These are phyloP conservation scores for Hypoxylon sp. DNA, from an alignment of 2,329 filamentous ascomycete genomes.

Conservation along the genomic window DNA sequence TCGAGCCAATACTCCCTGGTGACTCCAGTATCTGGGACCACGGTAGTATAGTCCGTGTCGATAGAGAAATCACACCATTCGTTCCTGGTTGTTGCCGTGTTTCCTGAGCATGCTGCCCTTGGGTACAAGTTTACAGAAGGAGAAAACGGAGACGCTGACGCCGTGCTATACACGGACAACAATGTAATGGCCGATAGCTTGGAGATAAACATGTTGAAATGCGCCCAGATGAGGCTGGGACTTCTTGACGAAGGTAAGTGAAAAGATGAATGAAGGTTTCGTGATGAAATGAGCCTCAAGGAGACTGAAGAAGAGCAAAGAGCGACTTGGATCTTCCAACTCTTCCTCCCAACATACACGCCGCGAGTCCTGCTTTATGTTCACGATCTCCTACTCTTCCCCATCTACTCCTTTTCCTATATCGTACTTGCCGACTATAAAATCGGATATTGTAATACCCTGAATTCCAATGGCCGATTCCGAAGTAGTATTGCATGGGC, in stretches of 20 bases:
- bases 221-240: slow-evolving; percentile 14
- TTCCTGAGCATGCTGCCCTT: slow-evolving; percentile 47
- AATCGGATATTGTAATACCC: slow-evolving; percentile 19
- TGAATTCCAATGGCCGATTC: slow-evolving; percentile 17
- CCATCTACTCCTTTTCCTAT: slow-evolving; percentile 2
- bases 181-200: slow-evolving; percentile 36
- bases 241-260: neutral
- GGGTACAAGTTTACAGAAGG: slow-evolving; percentile 34
- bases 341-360: slow-evolving; percentile 9
- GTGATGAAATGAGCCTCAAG: slow-evolving; percentile 6
- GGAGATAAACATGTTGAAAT: slow-evolving; percentile 35
- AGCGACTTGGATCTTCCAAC: slow-evolving; percentile 23
- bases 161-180: slow-evolving; percentile 29
- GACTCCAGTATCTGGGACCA: slow-evolving; percentile 58
- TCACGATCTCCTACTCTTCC: slow-evolving; percentile 8
- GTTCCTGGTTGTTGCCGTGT: slow-evolving; percentile 50
- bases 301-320: slow-evolving; percentile 33
- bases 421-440: slow-evolving; percentile 30
- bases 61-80: slow-evolving; percentile 61
- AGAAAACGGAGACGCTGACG: slow-evolving; percentile 38
- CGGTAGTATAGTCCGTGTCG: slow-evolving; percentile 56
- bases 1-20: slow-evolving; percentile 60
- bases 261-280: slow-evolving; percentile 14
- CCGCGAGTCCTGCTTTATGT: slow-evolving; percentile 34
- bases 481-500: slow-evolving; percentile 33